Evolutionary conservation across 768 basidiomycete species (phyloP).

Genomic region (Podaxis pistillaris): DNA sequence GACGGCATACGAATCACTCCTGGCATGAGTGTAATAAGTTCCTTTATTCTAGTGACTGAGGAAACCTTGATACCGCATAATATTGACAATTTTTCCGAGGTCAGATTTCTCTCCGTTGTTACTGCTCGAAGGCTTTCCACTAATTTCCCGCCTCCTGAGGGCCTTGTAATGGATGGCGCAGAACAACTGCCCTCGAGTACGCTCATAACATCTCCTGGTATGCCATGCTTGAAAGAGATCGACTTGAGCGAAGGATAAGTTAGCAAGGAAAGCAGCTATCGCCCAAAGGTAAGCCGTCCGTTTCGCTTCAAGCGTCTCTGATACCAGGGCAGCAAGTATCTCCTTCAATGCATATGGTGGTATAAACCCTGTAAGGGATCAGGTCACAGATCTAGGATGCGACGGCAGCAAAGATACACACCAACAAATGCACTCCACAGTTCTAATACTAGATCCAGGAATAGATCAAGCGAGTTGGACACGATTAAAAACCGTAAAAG

Average conservation of each 20-base stretch:
- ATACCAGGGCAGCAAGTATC: slow-evolving; percentile 51
- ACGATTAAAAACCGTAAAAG: slow-evolving; percentile 60
- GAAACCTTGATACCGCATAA: slow-evolving; percentile 61
- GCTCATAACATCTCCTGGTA: slow-evolving; percentile 66
- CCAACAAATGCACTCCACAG: slow-evolving; percentile 59
- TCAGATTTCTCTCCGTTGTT: slow-evolving; percentile 47
- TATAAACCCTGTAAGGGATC: slow-evolving; percentile 48
- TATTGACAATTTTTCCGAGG: slow-evolving; percentile 69
- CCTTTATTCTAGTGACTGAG: slow-evolving; percentile 2
- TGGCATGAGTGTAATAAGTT: slow-evolving; percentile 24
- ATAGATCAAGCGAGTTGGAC: slow-evolving; percentile 69
- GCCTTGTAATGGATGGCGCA: slow-evolving; percentile 71
- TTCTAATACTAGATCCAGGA: slow-evolving; percentile 56
- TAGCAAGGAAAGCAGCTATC: slow-evolving; percentile 54
- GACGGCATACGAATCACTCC: slow-evolving; percentile 70
- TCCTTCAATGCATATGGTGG: slow-evolving; percentile 64
- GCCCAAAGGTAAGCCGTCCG: slow-evolving; percentile 57
- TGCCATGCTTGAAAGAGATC: slow-evolving; percentile 68
- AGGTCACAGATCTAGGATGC: not conserved
- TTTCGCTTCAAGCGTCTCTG: slow-evolving; percentile 38
- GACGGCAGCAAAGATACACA: slow-evolving; percentile 22
- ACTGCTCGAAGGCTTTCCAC: slow-evolving; percentile 40
- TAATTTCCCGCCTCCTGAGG: slow-evolving; percentile 56
- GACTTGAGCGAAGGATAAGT: slow-evolving; percentile 67
- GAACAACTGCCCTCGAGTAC: slow-evolving; percentile 70